Conservation (phyloP, 768 basidiomycete genomes). For the Termitomyces sp. region DNA sequence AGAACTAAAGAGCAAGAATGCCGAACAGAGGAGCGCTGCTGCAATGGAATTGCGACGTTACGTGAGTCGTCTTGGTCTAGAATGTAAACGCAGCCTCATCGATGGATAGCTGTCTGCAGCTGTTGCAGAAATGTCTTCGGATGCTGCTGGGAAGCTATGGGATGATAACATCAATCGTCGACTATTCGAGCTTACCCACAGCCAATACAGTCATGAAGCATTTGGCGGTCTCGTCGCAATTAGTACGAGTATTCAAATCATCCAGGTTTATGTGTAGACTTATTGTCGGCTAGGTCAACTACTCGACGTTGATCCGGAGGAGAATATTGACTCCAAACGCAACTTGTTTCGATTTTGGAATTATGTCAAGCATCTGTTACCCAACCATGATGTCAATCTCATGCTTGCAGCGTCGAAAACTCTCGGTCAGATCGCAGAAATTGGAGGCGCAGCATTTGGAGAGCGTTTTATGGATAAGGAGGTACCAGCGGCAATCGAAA, state of each 20-base stretch:
- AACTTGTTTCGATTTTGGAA: slow-evolving; percentile 86
- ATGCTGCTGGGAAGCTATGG: slow-evolving; percentile 78
- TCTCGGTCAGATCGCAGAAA: slow-evolving; percentile 78
- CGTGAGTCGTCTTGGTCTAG: slow-evolving; percentile 36
- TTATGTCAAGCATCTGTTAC: slow-evolving; percentile 90
- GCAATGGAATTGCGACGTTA: slow-evolving; percentile 72
- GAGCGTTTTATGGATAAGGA: slow-evolving; percentile 89
- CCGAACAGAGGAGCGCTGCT: slow-evolving; percentile 60
- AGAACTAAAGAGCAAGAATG: slow-evolving; percentile 56
- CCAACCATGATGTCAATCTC: slow-evolving; percentile 85
- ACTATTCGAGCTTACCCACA: slow-evolving; percentile 81
- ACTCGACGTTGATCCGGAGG: slow-evolving; percentile 71
- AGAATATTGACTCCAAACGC: slow-evolving; percentile 73
- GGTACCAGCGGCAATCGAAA: slow-evolving; percentile 76
- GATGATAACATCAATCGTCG: slow-evolving; percentile 77
- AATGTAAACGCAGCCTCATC: slow-evolving; percentile 1
- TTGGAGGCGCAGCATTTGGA: slow-evolving; percentile 79
- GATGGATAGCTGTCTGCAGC: slow-evolving; percentile 58
- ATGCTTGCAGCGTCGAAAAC: slow-evolving; percentile 96
- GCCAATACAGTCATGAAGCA: slow-evolving; percentile 71
- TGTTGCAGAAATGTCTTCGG: slow-evolving; percentile 77
- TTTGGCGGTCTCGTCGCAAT: slow-evolving; percentile 87
- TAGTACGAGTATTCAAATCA: slow-evolving; percentile 39
- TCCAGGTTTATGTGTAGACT: background rate
- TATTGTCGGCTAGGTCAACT: slow-evolving; percentile 50